Evolutionary conservation across 306 rosid genomes (phyloP), one percentile per base, ranked within the genome.

Genomic region (Clitoria ternatea): DNA sequence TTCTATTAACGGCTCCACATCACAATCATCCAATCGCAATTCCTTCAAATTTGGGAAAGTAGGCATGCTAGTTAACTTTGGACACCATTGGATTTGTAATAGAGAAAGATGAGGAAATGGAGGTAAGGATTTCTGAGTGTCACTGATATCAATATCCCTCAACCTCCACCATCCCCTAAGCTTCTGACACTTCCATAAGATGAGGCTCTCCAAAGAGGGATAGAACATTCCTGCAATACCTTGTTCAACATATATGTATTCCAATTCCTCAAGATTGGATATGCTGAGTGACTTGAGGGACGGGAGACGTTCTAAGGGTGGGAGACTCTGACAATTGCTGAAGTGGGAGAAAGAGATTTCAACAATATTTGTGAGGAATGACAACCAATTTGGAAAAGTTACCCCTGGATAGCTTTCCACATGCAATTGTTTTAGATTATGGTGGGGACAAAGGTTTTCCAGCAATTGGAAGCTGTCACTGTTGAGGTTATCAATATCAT

Each of bases 191-290:
- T 0, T 0, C 0, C 12, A 0, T 13, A 61, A 1, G 0, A 0
- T 35, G 11, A 61, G 49, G 0, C 1, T 5, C 68, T 20, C 13
- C 35, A 61, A 61, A 22, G 68, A 61, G 12, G 49, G 68, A 13
- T 37, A 61, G 17, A 61, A 61, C 13, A 7, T 1, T 39, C 13
- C 20, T 54, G 11, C 33, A 22, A 14, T 4, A 61, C 19, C 12
- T 4, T 61, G 3, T 7, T 23, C 19, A 27, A 42, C 30, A 29
- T 15, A 24, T 45, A 80, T 49, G 62, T 75, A 22, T 49, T 74
- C 52, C 4, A 80, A 8, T 1, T 2, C 32, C 18, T 0, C 0
- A 8, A 69, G 5, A 0, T 0, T 0, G 0, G 0, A 0, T 3
- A 75, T 6, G 0, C 0, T 0, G 3, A 75, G 57, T 26, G 9